Evolutionary conservation across 2,329 filamentous ascomycete species (phyloP).

Genomic region (Monosporascus sp.): DNA sequence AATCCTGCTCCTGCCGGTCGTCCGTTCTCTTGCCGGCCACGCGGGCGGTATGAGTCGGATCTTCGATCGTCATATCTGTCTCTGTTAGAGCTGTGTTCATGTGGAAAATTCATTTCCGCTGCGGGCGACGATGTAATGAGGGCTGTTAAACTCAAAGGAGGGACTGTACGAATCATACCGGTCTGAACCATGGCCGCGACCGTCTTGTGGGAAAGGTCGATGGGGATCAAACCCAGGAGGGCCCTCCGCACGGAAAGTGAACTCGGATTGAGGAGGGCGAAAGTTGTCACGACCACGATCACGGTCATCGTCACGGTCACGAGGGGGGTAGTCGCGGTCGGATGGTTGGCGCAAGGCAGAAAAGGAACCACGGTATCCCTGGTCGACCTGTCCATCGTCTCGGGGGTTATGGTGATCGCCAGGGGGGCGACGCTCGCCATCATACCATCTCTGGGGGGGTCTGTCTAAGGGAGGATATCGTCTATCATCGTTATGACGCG

Average conservation of each 20-base stretch:
- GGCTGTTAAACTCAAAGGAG: neutral
- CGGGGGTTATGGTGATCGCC: neutral
- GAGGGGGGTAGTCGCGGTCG: conserved; percentile 5
- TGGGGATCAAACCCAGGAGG: conserved; percentile 42
- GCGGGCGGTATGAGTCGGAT: conserved; percentile 3
- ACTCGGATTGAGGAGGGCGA: conserved; percentile 42
- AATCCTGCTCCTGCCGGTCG: neutral
- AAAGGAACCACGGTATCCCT: conserved; percentile 14
- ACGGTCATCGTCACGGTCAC: conserved; percentile 6
- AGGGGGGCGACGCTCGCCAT: neutral
- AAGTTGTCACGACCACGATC: conserved; percentile 18
- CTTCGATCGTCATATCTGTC: conserved; percentile 10
- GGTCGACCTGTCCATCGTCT: neutral
- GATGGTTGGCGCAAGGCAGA: conserved; percentile 18
- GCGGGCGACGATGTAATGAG: neutral
- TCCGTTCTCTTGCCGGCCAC: conserved; percentile 9
- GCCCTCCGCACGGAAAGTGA: conserved; percentile 51
- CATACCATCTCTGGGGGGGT: neutral
- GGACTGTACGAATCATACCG: conserved; percentile 8
- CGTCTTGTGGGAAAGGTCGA: conserved; percentile 17
- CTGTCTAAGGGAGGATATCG: neutral
- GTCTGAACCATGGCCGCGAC: conserved; percentile 3
- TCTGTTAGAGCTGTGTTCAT: conserved; percentile 4
- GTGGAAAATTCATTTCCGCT: neutral
- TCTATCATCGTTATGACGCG: neutral